Percentiles rank a stretch among this genome's conserved stretches.
phyloP scores from a whole-genome alignment of 148 eudicot species.

The Polygonum maritimum region DNA sequence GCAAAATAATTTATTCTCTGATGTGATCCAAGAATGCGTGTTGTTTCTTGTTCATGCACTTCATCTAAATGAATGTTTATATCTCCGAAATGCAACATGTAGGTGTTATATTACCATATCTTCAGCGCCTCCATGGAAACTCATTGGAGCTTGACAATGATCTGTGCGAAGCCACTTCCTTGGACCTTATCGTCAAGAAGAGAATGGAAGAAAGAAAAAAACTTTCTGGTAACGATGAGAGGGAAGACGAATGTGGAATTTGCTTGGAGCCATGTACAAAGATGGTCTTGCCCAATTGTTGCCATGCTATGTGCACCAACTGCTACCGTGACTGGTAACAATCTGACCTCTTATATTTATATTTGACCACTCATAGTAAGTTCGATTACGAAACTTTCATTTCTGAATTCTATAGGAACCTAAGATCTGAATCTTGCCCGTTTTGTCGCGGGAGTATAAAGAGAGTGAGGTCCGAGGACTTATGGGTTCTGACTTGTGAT shows the following conservation, averaged over 20 bases:
- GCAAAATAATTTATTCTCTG: background rate
- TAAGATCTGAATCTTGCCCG: slow-evolving; percentile 58
- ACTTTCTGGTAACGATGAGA: slow-evolving; percentile 31
- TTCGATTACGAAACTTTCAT: background rate
- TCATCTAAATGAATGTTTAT: background rate
- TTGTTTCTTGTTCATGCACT: background rate
- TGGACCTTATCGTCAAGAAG: slow-evolving; percentile 10
- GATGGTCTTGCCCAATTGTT: slow-evolving; percentile 61
- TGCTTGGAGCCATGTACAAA: slow-evolving; percentile 69
- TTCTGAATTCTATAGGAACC: slow-evolving; percentile 26
- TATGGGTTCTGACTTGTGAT: slow-evolving; percentile 48
- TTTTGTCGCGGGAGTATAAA: slow-evolving; percentile 58
- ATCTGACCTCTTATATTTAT: background rate
- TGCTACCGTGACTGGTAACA: slow-evolving; percentile 62
- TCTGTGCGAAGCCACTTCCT: slow-evolving; percentile 17
- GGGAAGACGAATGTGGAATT: slow-evolving; percentile 71
- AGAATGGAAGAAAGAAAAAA: slow-evolving; percentile 27
- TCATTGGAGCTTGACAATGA: slow-evolving; percentile 18
- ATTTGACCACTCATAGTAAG: background rate
- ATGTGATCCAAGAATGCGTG: background rate
- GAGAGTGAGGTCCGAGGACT: slow-evolving; percentile 46
- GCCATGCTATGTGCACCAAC: slow-evolving; percentile 71
- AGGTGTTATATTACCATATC: slow-evolving; percentile 54
- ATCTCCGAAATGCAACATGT: slow-evolving; percentile 11
- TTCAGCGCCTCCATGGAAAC: slow-evolving; percentile 37